phyloP scores from a whole-genome alignment of 2,329 filamentous ascomycete genomes.

The Scytalidium sp. region DNA sequence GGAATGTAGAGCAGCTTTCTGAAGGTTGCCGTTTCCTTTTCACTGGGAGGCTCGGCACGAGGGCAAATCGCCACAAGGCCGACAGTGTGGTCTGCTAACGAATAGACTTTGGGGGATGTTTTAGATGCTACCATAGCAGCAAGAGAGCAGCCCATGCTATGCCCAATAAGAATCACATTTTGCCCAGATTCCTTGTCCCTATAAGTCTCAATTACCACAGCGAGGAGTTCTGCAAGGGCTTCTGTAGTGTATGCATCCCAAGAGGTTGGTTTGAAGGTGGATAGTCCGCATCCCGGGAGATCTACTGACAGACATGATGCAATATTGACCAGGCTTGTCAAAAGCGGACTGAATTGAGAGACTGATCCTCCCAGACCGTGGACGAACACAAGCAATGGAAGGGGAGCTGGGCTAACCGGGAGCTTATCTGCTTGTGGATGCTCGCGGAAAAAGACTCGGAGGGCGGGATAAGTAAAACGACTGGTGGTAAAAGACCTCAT shows the following conservation, averaged over 20 bases:
- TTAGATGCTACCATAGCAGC: conserved; percentile 64
- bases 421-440: conserved; percentile 83
- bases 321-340: conserved; percentile 78
- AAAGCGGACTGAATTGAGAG: conserved; percentile 79
- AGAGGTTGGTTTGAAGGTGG: conserved; percentile 64
- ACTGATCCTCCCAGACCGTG: conserved; percentile 92
- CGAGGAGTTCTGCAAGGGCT: conserved; percentile 72
- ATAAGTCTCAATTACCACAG: conserved; percentile 70
- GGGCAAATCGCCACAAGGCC: conserved; percentile 84
- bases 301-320: conserved; percentile 87
- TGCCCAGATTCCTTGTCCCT: conserved; percentile 64
- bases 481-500: conserved; percentile 71
- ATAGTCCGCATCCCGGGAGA: conserved; percentile 84
- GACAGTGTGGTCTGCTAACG: conserved; percentile 61
- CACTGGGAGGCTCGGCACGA: conserved; percentile 58
- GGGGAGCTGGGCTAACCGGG: conserved; percentile 65
- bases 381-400: conserved; percentile 86
- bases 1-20: conserved; percentile 67
- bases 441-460: conserved; percentile 80
- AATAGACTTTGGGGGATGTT: conserved; percentile 46
- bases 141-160: conserved; percentile 86
- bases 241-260: conserved; percentile 81
- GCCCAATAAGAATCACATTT: conserved; percentile 75
- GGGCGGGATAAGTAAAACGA: conserved; percentile 63
- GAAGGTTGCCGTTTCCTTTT: conserved; percentile 47